Evolutionary conservation across 352 stramenopile species (phyloP), one percentile per base, ranked within the genome.

Genomic region (Globisporangium megalacanthum): DNA sequence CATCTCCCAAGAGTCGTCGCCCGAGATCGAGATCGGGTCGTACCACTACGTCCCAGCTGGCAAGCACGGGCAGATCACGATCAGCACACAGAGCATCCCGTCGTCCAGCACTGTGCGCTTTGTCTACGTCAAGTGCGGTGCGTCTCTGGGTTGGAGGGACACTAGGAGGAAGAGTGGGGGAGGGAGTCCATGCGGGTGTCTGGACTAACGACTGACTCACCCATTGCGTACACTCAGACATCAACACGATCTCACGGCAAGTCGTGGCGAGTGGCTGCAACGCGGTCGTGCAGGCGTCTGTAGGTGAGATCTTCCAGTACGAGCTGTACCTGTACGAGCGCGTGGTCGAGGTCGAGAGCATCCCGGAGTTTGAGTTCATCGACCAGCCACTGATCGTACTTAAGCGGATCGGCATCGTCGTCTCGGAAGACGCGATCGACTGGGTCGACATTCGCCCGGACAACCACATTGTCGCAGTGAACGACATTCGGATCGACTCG

Each of bases 251-350:
- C 56, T 87, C 79, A 5, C 68, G 84, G 25, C 64, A 88, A 33
- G 84, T 94, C n/a, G 79, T 94, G 1, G 84, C 84, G 7, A 94
- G 84, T 54, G 84, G 84, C 33, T 94, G 84, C 65, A 94, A 92
- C 53, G 84, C 84, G 6, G 73, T 92, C 9, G 80, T 94, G 6
- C 82, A 94, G 56, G 75, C 80, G 15, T 92, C 81, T 3, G 83
- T 94, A 22, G 83, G 83, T 7, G 84, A 94, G 65, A 92, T 94
- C 33, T 92, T 94, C 65, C 84, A 94, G 72, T 94, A 92, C 58
- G 84, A 94, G 54, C 59, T 94, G 58, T 94, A 84, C 58, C 62
- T 94, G 54, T 94, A 94, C 54, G 81, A 94, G 44, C 84, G 84
- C 7, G 82, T 94, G 5, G 82, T 94, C n/a, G 84, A 94, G 54